Evolutionary conservation across 164 flowering plant species (phyloP).

Genomic region (Kingdonia uniflora): DNA sequence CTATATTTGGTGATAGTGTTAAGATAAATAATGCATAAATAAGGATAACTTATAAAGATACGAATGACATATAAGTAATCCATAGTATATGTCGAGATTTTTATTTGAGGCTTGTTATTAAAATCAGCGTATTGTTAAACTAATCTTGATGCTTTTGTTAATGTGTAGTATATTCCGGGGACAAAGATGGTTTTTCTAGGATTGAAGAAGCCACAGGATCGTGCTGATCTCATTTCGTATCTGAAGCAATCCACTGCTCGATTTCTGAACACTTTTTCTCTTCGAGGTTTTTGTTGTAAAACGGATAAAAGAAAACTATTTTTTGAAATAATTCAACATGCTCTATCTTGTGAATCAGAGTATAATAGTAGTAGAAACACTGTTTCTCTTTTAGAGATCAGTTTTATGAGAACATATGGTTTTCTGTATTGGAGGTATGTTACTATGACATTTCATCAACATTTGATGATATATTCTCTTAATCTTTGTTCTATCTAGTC

Average conservation of each 20-base stretch:
- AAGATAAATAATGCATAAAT: no score
- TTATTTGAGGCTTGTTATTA: no score
- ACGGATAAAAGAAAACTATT: neutral
- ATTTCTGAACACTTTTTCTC: neutral
- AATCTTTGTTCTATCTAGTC: no score
- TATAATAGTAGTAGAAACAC: no score
- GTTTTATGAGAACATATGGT: neutral
- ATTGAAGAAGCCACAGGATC: slow-evolving; percentile 49
- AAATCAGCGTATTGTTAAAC: no score
- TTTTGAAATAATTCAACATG: slow-evolving; percentile 1
- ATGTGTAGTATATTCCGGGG: slow-evolving; percentile 46
- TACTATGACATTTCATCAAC: no score
- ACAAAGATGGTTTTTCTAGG: slow-evolving; percentile 62
- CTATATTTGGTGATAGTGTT: no score
- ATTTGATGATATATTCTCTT: no score
- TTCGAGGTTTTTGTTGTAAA: neutral
- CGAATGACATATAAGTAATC: no score
- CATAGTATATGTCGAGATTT: no score
- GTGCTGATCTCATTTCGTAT: slow-evolving; percentile 46
- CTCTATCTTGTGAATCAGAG: no score
- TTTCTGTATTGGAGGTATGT: neutral
- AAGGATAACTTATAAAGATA: no score
- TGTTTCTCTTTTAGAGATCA: neutral
- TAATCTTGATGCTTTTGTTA: neutral
- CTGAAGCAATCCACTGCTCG: slow-evolving; percentile 29